Evolutionary conservation across 2,329 filamentous ascomycete species (phyloP).

Genomic region (Fusarium sp.): DNA sequence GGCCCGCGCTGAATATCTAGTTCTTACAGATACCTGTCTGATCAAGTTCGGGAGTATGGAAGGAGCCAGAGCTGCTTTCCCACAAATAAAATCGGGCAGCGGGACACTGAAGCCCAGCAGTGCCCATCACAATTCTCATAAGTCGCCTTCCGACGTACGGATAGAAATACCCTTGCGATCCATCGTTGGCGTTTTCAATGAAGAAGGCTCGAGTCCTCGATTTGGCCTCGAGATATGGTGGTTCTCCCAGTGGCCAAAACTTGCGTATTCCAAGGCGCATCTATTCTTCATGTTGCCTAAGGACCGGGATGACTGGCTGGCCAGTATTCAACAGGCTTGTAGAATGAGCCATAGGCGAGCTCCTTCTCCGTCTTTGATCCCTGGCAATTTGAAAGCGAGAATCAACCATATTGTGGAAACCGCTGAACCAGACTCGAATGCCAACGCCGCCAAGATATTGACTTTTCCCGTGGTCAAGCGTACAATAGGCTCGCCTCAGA

Average conservation of each 20-base stretch:
- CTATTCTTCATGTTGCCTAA: conserved; percentile 60
- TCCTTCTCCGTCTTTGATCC: conserved; percentile 50
- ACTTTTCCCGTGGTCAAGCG: conserved; percentile 65
- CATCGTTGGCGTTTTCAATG: conserved; percentile 62
- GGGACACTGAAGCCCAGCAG: conserved; percentile 34
- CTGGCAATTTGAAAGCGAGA: conserved; percentile 57
- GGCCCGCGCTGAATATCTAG: conserved; percentile 60
- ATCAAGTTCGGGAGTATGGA: conserved; percentile 60
- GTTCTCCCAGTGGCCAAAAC: conserved; percentile 55
- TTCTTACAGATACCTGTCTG: conserved; percentile 61
- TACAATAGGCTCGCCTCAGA: conserved; percentile 52
- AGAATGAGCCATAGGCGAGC: conserved; percentile 50
- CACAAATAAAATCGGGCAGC: conserved; percentile 51
- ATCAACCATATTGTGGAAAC: conserved; percentile 58
- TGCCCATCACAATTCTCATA: conserved; percentile 39
- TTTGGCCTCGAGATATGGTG: conserved; percentile 68
- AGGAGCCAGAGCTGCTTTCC: conserved; percentile 59
- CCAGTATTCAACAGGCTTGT: conserved; percentile 55
- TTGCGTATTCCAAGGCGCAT: conserved; percentile 58
- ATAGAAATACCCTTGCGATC: conserved; percentile 60
- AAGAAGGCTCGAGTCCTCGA: conserved; percentile 59
- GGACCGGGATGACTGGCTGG: conserved; percentile 61
- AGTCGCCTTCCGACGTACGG: conserved; percentile 50
- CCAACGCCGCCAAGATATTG: conserved; percentile 43
- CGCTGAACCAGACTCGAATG: conserved; percentile 51